Evolutionary conservation across 441 rosid species (phyloP).

Genomic region (Pelargonium myrrhifolium): DNA sequence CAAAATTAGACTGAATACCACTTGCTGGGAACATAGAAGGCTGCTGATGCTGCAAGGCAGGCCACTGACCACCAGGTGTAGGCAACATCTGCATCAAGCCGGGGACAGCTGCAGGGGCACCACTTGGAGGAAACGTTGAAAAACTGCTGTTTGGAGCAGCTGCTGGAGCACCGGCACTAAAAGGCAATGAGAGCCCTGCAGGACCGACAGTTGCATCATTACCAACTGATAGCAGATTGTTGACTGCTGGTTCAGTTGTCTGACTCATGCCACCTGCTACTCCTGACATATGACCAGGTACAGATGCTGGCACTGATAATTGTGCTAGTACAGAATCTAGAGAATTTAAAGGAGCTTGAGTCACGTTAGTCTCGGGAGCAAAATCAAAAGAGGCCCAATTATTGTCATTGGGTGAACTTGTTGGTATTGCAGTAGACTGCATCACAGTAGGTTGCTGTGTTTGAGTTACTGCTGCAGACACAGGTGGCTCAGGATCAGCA

Average conservation of each 20-base stretch:
- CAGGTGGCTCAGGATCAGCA: constrained; percentile 69
- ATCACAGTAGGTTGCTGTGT: constrained; percentile 31
- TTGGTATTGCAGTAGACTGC: constrained; percentile 40
- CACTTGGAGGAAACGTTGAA: constrained; percentile 27
- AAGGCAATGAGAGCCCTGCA: constrained; percentile 23
- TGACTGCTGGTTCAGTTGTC: constrained; percentile 24
- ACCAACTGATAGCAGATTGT: constrained; percentile 19
- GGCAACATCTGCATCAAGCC: constrained; percentile 29
- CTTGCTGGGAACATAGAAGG: constrained; percentile 42
- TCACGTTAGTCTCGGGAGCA: constrained; percentile 39
- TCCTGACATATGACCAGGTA: constrained; percentile 41
- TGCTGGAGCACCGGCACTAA: constrained; percentile 17
- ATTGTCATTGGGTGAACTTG: constrained; percentile 36
- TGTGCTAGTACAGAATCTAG: constrained; percentile 78
- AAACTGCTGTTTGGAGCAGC: constrained; percentile 25
- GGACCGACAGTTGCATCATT: constrained; percentile 22
- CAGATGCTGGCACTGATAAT: constrained; percentile 50
- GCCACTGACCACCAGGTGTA: constrained; percentile 36
- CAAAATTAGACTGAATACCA: constrained; percentile 29
- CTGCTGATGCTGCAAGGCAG: constrained; percentile 41
- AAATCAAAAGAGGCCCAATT: constrained; percentile 93
- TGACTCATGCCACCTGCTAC: constrained; percentile 29
- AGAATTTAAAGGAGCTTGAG: constrained; percentile 52
- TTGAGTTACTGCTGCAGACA: constrained; percentile 32
- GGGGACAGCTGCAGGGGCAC: constrained; percentile 28